phyloP scores from a whole-genome alignment of 371 early-diverging fungal species.

The Rhizopus arrhizus region DNA sequence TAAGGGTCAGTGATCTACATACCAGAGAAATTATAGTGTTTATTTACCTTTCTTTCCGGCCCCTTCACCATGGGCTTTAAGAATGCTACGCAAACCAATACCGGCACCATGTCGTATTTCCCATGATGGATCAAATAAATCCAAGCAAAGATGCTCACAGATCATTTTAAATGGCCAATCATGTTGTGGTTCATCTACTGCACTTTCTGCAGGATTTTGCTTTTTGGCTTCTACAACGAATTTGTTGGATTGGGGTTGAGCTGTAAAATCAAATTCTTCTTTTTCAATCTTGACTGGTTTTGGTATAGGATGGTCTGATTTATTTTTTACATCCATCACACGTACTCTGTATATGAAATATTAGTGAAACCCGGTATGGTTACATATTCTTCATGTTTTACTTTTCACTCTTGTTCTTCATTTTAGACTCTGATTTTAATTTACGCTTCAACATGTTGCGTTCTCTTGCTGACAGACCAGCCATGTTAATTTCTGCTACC shows the following conservation, averaged over 20 bases:
- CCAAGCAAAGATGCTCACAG: constrained; percentile 86
- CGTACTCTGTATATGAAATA: constrained; percentile 38
- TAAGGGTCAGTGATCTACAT: too few species aligned
- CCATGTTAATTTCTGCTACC: constrained; percentile 65
- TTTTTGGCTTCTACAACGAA: constrained; percentile 77
- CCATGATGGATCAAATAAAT: constrained; percentile 93
- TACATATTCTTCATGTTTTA: constrained; percentile 31
- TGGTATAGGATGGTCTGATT: constrained; percentile 44
- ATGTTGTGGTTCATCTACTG: constrained; percentile 24
- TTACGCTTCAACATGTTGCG: constrained; percentile 87
- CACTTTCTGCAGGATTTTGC: constrained; percentile 34
- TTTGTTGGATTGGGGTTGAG: constrained; percentile 72
- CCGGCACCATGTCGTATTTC: constrained; percentile 96
- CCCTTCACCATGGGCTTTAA: constrained; percentile 86
- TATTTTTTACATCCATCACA: constrained; percentile 47
- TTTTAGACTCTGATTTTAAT: constrained; percentile 78
- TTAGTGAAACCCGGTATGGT: not conserved
- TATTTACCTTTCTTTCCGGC: constrained; percentile 70
- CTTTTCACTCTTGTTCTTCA: constrained; percentile 75
- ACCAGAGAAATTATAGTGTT: not conserved
- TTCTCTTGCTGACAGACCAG: constrained; percentile 90
- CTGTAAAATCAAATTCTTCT: constrained; percentile 65
- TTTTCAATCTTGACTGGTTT: constrained; percentile 53
- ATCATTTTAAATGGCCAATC: constrained; percentile 94
- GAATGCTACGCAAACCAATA: constrained; percentile 86